A percentile compares a stretch with the other conserved stretches of the same genome.
Evolutionary conservation across 306 rosid species (phyloP).

Genomic region (Gleditsia sinensis): DNA sequence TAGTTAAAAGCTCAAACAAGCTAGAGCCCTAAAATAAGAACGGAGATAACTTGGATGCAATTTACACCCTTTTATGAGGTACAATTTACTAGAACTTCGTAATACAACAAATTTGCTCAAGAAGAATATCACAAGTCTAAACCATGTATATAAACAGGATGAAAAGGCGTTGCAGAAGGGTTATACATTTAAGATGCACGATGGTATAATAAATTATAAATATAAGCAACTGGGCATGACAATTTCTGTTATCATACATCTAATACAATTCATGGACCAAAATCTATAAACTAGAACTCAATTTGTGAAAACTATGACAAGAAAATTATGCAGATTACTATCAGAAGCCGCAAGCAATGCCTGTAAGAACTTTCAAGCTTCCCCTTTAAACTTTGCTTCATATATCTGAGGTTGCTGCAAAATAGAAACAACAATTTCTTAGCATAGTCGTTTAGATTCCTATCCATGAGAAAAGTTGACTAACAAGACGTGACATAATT

Average conservation of each 20-base stretch:
- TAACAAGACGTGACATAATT: no score
- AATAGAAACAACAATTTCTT: slow-evolving; percentile 14
- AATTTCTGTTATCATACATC: slow-evolving; percentile 39
- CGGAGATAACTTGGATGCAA: no score
- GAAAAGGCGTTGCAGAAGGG: background rate
- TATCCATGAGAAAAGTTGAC: background rate
- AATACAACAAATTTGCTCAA: no score
- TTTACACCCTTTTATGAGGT: no score
- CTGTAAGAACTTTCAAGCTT: slow-evolving; percentile 44
- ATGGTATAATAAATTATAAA: slow-evolving; percentile 9
- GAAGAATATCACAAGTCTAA: background rate
- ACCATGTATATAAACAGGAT: background rate
- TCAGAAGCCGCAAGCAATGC: background rate
- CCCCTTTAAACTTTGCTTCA: slow-evolving; percentile 75
- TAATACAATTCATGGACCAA: slow-evolving; percentile 39
- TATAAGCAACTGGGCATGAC: slow-evolving; percentile 6
- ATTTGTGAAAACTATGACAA: slow-evolving; percentile 24
- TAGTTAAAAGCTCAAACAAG: no score
- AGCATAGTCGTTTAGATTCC: background rate
- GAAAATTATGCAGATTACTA: slow-evolving; percentile 26
- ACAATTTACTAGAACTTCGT: no score
- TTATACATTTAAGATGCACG: slow-evolving; percentile 23
- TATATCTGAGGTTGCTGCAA: slow-evolving; percentile 82
- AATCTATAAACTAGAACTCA: slow-evolving; percentile 34
- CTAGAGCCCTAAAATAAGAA: no score